Evolutionary conservation across 805 yeast genomes (phyloP), one percentile per base, ranked within the genome.

Genomic region (Candida glaebosa): DNA sequence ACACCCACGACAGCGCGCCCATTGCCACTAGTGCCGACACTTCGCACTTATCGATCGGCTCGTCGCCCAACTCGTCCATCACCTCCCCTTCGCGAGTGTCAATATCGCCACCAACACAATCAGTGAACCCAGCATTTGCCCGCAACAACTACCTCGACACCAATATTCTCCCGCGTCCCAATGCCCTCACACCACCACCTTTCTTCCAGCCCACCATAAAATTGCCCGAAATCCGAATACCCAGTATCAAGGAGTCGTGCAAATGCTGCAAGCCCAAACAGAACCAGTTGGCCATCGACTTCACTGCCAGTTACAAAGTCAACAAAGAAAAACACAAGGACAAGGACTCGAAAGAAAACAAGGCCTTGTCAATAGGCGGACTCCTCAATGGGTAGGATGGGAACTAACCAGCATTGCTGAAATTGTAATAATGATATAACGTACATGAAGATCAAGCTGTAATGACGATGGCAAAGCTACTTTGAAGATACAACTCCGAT

Each of bases 281-380:
- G 8, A 39, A 49, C 8, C 56, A 53, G 8, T 31, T 54, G 18
- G 56, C 60, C 3, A 46, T 54, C 8, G 60, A 56, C 39, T 56
- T 54, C 33, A 56, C 60, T 7, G 18, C 52, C 3, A 35, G 47
- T 30, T 55, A 35, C 36, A 37, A 38, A 24, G 20, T 34, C 12
- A 37, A 30, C 30, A 33, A 32, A 17, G 33, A 25, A 8, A 36
- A 34, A 10, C 38, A 18, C 3, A 48, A 50, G 14, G 46, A 42
- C 19, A 44, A 32, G 42, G 38, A 38, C 38, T 30, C 18, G 35
- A 48, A 17, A 49, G 49, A 31, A 53, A 15, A 47, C 16, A 52
- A 52, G 4, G 51, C 56, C 9, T 58, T 65, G 54, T 68, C 75
- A 10, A 67, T 69, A 28, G 69, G 69, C 4, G 72, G 73, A 4